These are phyloP conservation scores for Rhodotorula babjevae DNA, from an alignment of 768 basidiomycete genomes.

Conservation along the genomic window DNA sequence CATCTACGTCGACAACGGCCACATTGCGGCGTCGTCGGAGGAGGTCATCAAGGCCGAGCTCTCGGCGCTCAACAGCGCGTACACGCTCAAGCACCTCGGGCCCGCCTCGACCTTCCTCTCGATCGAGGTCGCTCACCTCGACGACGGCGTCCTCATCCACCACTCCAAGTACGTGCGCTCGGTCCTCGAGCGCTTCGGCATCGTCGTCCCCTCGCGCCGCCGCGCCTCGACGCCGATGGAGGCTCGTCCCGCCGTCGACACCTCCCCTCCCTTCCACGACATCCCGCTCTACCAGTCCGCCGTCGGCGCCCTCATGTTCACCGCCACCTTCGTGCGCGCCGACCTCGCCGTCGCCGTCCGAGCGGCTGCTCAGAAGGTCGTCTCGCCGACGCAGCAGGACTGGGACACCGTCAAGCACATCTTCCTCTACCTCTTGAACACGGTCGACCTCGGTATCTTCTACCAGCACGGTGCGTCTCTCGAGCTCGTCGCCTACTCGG, in stretches of 20 bases:
- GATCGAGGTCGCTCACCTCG: background rate
- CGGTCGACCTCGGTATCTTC: conserved; percentile 23
- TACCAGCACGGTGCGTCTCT: background rate
- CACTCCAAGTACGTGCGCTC: background rate
- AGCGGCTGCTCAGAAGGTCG: background rate
- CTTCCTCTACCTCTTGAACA: background rate
- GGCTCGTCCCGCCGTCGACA: background rate
- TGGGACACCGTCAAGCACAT: background rate
- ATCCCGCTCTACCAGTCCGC: background rate
- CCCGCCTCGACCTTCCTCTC: conserved; percentile 9
- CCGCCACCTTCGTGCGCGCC: background rate
- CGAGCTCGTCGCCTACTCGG: background rate
- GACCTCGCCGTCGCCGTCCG: background rate
- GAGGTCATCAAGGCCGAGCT: conserved; percentile 29
- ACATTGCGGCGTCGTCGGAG: background rate
- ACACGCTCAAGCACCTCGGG: conserved; percentile 16
- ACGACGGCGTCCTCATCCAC: background rate
- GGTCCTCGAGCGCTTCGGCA: background rate
- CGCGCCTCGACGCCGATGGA: background rate
- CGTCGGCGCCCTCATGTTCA: background rate
- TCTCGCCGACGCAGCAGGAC: background rate
- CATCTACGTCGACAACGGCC: conserved; percentile 8
- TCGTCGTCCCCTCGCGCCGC: background rate
- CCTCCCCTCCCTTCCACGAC: background rate
- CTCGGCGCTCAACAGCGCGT: conserved; percentile 27